These are phyloP conservation scores for Oryza nivara DNA, from an alignment of 176 grass and related monocot genomes.

Conservation along the genomic window DNA sequence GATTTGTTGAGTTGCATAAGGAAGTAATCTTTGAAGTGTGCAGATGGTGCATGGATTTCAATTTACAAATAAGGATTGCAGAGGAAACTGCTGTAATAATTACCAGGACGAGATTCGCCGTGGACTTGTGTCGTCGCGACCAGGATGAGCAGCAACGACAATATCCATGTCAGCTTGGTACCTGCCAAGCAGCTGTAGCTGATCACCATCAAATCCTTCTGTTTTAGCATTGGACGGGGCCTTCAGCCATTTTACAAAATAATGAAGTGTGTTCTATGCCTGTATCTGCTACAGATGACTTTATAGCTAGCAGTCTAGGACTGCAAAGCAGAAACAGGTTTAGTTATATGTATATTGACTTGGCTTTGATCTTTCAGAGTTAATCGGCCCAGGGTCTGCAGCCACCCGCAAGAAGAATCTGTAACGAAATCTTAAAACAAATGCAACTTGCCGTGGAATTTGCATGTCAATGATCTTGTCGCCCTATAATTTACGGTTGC, in stretches of 20 bases:
- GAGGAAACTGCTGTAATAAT: not conserved
- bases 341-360: not conserved
- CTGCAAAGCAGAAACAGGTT: not conserved
- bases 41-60: not conserved
- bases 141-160: not conserved
- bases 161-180: not conserved
- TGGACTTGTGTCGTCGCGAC: not conserved
- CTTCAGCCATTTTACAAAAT: not conserved
- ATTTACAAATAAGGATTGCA: too few species aligned
- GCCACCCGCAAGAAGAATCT: too few species aligned
- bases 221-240: not conserved
- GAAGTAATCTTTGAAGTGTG: not conserved
- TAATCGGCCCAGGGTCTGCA: not conserved
- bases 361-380: not conserved
- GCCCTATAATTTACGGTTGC: not conserved
- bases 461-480: not conserved
- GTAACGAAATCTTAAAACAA: not conserved
- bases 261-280: not conserved
- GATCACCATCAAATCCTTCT: not conserved
- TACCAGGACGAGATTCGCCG: not conserved
- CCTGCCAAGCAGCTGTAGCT: not conserved
- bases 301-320: slow-evolving; percentile 15
- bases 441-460: not conserved
- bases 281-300: not conserved
- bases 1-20: too few species aligned